Evolutionary conservation across 2,329 filamentous ascomycete species (phyloP).

Genomic region (Cladobotryum mycophilum): DNA sequence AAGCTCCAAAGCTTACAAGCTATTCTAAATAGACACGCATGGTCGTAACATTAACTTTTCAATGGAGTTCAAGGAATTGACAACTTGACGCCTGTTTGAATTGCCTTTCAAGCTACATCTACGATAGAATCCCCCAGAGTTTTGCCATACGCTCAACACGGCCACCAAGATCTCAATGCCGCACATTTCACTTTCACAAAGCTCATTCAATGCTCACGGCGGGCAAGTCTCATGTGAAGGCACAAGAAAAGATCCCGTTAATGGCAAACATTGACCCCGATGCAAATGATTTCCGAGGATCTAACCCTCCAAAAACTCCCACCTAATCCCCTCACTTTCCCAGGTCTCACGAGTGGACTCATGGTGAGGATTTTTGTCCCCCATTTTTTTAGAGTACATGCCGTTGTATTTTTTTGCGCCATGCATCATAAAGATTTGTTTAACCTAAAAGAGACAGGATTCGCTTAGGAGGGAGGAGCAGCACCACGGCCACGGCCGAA

Average conservation of each 20-base stretch:
- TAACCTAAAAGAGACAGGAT: constrained; percentile 33
- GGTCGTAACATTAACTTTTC: too few species aligned
- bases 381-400: constrained; percentile 43
- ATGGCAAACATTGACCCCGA: constrained; percentile 37
- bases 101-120: too few species aligned
- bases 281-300: constrained; percentile 45
- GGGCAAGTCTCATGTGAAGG: constrained; percentile 20
- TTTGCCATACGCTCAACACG: too few species aligned
- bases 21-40: too few species aligned
- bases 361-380: constrained; percentile 35
- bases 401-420: constrained; percentile 32
- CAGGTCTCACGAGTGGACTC: constrained; percentile 34
- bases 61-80: too few species aligned
- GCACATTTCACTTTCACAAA: constrained; percentile 1
- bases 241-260: constrained; percentile 28
- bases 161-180: too few species aligned
- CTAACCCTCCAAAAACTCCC: constrained; percentile 42
- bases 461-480: constrained; percentile 60
- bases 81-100: too few species aligned
- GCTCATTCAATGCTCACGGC: constrained; percentile 4
- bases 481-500: constrained; percentile 82
- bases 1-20: too few species aligned
- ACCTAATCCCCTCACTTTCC: constrained; percentile 36
- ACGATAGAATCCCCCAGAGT: too few species aligned
- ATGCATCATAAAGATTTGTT: constrained; percentile 38